These are phyloP conservation scores for Talaromyces wortmannii DNA, from an alignment of 495 filamentous ascomycete species.

Conservation along the genomic window DNA sequence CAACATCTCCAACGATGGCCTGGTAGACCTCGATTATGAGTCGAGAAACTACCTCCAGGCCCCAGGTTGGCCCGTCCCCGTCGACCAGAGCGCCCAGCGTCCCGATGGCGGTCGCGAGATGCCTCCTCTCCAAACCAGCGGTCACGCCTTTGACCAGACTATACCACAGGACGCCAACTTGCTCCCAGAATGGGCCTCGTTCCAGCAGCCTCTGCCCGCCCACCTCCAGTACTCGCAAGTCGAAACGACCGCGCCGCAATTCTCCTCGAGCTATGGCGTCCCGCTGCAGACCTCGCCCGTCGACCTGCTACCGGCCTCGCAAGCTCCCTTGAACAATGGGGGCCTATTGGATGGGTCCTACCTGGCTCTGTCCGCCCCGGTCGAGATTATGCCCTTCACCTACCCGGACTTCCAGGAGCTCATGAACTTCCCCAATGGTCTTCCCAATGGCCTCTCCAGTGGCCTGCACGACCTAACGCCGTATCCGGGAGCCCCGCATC, in stretches of 20 bases:
- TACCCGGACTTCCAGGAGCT: conserved; percentile 69
- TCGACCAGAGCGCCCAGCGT: conserved; percentile 23
- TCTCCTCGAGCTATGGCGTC: conserved; percentile 41
- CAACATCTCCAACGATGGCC: conserved; percentile 35
- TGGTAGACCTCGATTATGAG: conserved; percentile 42
- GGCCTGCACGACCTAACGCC: conserved; percentile 46
- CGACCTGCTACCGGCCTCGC: conserved; percentile 63
- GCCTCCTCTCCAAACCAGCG: conserved; percentile 40
- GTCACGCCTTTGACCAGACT: conserved; percentile 38
- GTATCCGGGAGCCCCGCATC: conserved; percentile 33
- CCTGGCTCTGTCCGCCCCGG: conserved; percentile 57
- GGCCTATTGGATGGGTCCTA: conserved; percentile 61
- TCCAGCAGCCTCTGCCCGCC: conserved; percentile 47
- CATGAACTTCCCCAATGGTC: conserved; percentile 40
- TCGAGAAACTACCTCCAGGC: conserved; percentile 39
- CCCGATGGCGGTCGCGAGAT: conserved; percentile 33
- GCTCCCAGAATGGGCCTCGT: conserved; percentile 42
- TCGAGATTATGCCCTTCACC: conserved; percentile 61
- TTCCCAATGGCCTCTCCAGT: too few species aligned
- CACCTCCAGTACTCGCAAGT: conserved; percentile 31
- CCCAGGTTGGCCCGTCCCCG: conserved; percentile 34
- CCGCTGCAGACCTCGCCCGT: conserved; percentile 54
- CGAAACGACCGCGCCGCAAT: conserved; percentile 45
- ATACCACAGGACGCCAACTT: conserved; percentile 33
- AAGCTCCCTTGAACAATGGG: conserved; percentile 44